Conservation (phyloP, 352 stramenopile genomes). For the Saprolegnia diclina region DNA sequence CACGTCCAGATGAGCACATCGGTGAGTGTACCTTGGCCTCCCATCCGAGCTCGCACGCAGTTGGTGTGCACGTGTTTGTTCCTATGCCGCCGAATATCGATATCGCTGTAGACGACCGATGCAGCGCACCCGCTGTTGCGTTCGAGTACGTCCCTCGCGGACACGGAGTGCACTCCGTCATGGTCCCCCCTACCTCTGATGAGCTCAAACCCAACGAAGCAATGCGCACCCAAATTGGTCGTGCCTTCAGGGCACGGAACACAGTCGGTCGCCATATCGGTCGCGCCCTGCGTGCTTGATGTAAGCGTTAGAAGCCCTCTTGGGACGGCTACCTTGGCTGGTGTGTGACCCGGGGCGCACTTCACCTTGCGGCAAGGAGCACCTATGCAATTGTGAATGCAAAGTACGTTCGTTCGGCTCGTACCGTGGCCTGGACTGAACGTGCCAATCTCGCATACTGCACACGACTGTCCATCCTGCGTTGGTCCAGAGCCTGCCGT, state of each 20-base stretch:
- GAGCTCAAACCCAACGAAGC: not conserved
- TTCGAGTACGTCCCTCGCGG: not conserved
- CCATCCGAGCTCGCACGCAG: slow-evolving; percentile 15
- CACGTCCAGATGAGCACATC: too few species aligned
- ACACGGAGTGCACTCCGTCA: not conserved
- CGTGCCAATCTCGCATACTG: not conserved
- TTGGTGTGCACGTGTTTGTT: not conserved
- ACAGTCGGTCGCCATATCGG: not conserved
- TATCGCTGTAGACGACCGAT: too few species aligned
- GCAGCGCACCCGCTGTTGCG: not conserved
- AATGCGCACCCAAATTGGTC: not conserved
- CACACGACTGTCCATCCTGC: not conserved
- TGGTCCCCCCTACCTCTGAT: not conserved
- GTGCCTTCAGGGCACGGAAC: slow-evolving; percentile 7
- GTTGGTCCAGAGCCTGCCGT: slow-evolving; percentile 2
- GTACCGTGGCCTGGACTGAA: slow-evolving; percentile 23
- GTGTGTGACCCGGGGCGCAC: not conserved
- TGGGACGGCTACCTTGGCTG: not conserved
- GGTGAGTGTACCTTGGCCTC: slow-evolving; percentile 11
- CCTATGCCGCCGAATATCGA: not conserved
- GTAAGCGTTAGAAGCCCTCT: not conserved
- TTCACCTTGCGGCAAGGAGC: not conserved
- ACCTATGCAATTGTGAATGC: not conserved
- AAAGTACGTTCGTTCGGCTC: not conserved
- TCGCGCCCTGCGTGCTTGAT: not conserved